phyloP scores from a whole-genome alignment of 2,329 filamentous ascomycete species.

The Claviceps pusilla region DNA sequence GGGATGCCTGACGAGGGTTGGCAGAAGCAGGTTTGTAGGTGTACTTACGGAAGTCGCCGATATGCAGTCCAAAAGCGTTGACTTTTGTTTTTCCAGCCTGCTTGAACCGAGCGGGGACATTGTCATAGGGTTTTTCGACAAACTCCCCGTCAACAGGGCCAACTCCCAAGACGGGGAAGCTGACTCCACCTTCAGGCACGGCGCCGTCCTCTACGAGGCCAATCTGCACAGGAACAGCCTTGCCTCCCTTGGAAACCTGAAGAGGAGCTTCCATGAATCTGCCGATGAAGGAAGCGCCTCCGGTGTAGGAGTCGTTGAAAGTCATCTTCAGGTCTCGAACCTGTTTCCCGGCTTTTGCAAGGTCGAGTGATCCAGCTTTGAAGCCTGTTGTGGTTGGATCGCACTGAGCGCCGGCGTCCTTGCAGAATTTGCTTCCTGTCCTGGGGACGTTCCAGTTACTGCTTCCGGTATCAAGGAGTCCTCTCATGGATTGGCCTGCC shows the following conservation, averaged over 20 bases:
- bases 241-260: not conserved
- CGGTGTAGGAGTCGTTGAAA: not conserved
- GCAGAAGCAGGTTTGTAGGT: not conserved
- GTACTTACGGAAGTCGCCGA: conserved; percentile 2
- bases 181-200: not conserved
- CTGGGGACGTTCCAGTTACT: not conserved
- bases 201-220: not conserved
- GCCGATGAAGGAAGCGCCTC: not conserved
- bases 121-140: not conserved
- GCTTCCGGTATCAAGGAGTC: conserved; percentile 2
- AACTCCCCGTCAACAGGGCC: not conserved
- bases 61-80: not conserved
- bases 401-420: not conserved
- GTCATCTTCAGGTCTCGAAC: not conserved
- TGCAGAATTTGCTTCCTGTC: not conserved
- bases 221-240: not conserved
- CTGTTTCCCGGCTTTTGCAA: not conserved
- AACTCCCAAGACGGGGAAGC: not conserved
- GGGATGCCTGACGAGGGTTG: not conserved
- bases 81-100: not conserved
- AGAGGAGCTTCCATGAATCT: conserved; percentile 1
- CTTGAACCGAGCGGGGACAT: conserved; percentile 1
- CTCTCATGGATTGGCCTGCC: not conserved
- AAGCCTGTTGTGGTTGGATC: not conserved
- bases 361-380: not conserved